Evolutionary conservation across 495 filamentous ascomycete species (phyloP), one percentile per base, ranked within the genome.

Genomic region (Daldinia vernicosa): DNA sequence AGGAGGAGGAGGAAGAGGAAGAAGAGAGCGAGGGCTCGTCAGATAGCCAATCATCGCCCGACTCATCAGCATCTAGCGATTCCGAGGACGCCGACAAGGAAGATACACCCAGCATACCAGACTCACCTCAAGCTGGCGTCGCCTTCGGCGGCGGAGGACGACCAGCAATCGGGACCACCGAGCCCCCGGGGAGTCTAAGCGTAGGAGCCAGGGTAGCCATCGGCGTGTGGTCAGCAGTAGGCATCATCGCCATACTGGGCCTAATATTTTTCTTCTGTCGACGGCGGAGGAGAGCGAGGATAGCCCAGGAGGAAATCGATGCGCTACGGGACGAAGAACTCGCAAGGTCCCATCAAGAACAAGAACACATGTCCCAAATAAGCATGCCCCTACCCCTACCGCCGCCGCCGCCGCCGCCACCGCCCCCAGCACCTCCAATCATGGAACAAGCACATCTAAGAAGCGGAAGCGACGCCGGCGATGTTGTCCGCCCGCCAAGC

Each of bases 211-310:
- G 53, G 47, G 63, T 64, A 11, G 71, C 71, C 14, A 74, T 74
- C 47, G 71, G 71, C 1, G 55, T 74, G 0, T 74, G 71, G 71
- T 59, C 63, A 8, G 71, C 71, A 7, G 71, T 74, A 0, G 71
- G 57, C 1, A 67, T 70, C 0, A n/a, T 70, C 27, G 62, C 47
- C 1, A 55, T 74, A 19, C 11, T 33, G 0, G 71, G 62, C 0
- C 6, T 74, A 6, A 26, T 60, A 33, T 70, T 63, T 27, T 74
- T 74, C 67, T 57, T 74, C 35, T 40, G 14, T 12, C 67, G 71
- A 24, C 57, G 71, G 17, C 61, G 71, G 28, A n/a, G 60, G 28
- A 19, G 67, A 11, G 62, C 60, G 3, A 30, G 58, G 8, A 17
- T 67, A 45, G 66, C 67, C 8, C 67, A 40, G 24, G 51, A 63